Base-by-base conservation (phyloP, 169 alveolate genomes). In the Eimeria praecox region DNA sequence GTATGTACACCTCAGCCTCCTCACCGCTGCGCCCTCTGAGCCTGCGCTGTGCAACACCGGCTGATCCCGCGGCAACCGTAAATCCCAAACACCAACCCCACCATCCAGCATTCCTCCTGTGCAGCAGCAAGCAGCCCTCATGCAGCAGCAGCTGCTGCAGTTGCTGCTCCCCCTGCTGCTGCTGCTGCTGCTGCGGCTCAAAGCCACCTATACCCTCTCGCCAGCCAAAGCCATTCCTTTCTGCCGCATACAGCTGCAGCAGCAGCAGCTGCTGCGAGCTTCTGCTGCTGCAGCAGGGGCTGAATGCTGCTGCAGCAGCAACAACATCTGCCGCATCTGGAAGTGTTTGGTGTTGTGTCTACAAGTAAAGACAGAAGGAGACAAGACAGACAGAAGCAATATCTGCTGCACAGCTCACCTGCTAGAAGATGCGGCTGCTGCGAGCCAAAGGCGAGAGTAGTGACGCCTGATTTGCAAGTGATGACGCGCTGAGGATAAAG, bases 381-480 rank as follows among this genome's bases (percentile, higher is more conserved):
- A n/a, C 35, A 46, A 10, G 54, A 33, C 85, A 16, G 9, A 12
- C 40, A 24, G 62, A 8, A 14, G 49, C 10, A 9, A 27, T 44
- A 1, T 16, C 80, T 33, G 80, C 80, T 69, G 80, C 24, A 14
- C 44, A 10, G 24, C 22, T 35, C n/a, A 35, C 97, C 97, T 9
- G 99, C 99, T 20, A 98, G 96, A n/a, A 98, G 96, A 96, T 98
- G 97, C 42, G 99, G 99, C 93, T 98, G 96, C 75, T 95, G 95
- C 83, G 96, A 96, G 52, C 98, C 97, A 86, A 98, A 98, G 86
- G 96, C 96, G 82, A 98, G 97, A 80, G 97, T 96, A 4, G 87
- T 97, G 27, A 97, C 95, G 24, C 98, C 98, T 35, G 97, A 83
- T 35, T 96, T 97, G 30, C 98, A 96, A 75, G 95, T 92, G 44